phyloP scores from a whole-genome alignment of 768 basidiomycete genomes.

The Lentinula raphanica region DNA sequence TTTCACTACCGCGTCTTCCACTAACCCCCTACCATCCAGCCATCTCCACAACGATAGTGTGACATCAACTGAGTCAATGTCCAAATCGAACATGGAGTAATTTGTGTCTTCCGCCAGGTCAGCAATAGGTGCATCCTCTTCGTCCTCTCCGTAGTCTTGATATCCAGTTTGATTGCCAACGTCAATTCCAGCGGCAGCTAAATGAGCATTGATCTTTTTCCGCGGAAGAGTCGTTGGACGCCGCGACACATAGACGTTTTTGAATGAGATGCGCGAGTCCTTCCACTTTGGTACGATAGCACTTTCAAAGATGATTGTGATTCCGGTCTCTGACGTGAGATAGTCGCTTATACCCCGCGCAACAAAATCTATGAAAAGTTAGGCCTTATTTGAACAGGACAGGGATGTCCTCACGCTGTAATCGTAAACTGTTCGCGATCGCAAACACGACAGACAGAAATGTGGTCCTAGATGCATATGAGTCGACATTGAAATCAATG shows the following conservation, averaged over 20 bases:
- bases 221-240: constrained; percentile 39
- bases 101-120: constrained; percentile 54
- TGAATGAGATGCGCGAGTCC: constrained; percentile 92
- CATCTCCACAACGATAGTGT: constrained; percentile 86
- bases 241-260: constrained; percentile 91
- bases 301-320: constrained; percentile 93
- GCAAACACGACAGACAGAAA: constrained; percentile 94
- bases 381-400: background rate
- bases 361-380: constrained; percentile 57
- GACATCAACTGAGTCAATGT: constrained; percentile 92
- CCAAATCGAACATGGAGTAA: constrained; percentile 90
- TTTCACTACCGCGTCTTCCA: constrained; percentile 86
- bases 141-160: constrained; percentile 58
- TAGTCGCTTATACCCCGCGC: constrained; percentile 89
- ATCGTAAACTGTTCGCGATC: constrained; percentile 76
- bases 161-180: constrained; percentile 72
- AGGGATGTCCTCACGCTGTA: constrained; percentile 57
- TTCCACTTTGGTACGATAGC: constrained; percentile 99
- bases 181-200: constrained; percentile 67
- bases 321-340: constrained; percentile 87
- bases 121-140: constrained; percentile 28
- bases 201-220: constrained; percentile 34
- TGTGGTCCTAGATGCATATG: constrained; percentile 59
- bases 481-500: background rate
- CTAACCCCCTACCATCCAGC: constrained; percentile 92